These are phyloP conservation scores for Bolboschoenoplectus hybrid DNA, from an alignment of 202 grass and related monocot genomes.

Conservation along the genomic window DNA sequence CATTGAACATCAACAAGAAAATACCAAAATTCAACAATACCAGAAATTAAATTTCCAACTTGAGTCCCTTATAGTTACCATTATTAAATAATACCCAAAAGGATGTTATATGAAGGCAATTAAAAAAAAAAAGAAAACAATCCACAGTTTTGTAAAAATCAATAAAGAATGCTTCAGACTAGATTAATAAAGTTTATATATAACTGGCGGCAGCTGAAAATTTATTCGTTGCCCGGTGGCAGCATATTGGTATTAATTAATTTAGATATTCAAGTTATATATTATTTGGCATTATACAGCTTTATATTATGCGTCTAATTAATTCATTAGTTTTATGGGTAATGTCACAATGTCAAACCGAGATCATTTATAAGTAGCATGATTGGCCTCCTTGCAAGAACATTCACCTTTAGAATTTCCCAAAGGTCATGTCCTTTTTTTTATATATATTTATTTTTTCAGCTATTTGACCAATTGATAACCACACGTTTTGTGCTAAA, in stretches of 20 bases:
- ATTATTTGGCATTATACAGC: constrained; percentile 16
- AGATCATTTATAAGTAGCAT: not conserved
- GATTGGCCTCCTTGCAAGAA: not conserved
- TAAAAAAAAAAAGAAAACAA: not conserved
- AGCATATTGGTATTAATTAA: not conserved
- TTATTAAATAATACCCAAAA: not conserved
- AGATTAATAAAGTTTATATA: not conserved
- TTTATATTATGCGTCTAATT: constrained; percentile 8
- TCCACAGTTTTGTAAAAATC: not conserved
- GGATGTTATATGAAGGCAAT: not conserved
- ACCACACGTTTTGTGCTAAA: not conserved
- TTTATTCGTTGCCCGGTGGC: not conserved
- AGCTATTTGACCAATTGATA: not conserved
- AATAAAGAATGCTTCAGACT: not conserved
- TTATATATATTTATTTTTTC: not conserved
- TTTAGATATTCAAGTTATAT: not conserved
- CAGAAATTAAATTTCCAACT: not conserved
- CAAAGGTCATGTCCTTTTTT: not conserved
- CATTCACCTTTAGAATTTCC: not conserved
- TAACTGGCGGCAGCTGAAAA: not conserved
- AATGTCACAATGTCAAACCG: constrained; percentile 3
- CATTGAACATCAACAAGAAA: not conserved
- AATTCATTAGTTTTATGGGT: not conserved
- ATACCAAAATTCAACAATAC: not conserved
- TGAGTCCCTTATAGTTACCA: not conserved